Percentiles rank a stretch among this genome's conserved stretches.
Evolutionary conservation across 768 basidiomycete genomes (phyloP).

Genomic region (Lentinula sp.): DNA sequence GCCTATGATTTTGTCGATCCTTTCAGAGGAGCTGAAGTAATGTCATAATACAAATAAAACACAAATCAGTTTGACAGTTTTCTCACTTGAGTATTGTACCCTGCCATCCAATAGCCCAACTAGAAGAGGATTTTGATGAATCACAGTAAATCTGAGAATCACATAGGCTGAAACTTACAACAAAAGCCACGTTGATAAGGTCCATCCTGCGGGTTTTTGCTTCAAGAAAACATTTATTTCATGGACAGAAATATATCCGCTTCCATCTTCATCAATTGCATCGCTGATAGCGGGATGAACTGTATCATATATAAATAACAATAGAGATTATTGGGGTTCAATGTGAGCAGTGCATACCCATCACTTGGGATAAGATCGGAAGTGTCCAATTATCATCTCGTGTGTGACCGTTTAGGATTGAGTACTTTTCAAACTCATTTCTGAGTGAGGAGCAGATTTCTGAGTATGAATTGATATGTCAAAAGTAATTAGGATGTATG

Average conservation of each 20-base stretch:
- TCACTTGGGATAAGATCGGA: conserved; percentile 15
- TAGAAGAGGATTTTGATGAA: not conserved
- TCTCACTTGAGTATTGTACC: not conserved
- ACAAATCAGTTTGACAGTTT: not conserved
- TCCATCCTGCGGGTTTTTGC: conserved; percentile 15
- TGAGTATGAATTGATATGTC: conserved; percentile 8
- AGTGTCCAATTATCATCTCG: conserved; percentile 16
- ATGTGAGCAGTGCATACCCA: conserved; percentile 11
- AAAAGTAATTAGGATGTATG: too few species aligned
- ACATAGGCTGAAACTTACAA: not conserved
- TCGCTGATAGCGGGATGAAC: conserved; percentile 17
- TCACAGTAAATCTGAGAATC: not conserved
- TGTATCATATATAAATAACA: not conserved
- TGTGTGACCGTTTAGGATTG: not conserved
- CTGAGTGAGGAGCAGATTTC: not conserved
- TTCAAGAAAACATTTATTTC: conserved; percentile 18
- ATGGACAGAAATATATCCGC: conserved; percentile 17
- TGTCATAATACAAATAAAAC: too few species aligned
- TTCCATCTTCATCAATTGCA: conserved; percentile 18
- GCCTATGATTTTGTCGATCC: not conserved
- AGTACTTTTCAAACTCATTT: conserved; percentile 4
- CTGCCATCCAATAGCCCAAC: not conserved
- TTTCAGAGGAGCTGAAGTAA: not conserved
- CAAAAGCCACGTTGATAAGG: conserved; percentile 1
- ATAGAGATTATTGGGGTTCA: not conserved